A percentile compares a stretch with the other conserved stretches of the same genome.
Conservation (phyloP, 768 basidiomycete species). For the Lactifluus piperatus region DNA sequence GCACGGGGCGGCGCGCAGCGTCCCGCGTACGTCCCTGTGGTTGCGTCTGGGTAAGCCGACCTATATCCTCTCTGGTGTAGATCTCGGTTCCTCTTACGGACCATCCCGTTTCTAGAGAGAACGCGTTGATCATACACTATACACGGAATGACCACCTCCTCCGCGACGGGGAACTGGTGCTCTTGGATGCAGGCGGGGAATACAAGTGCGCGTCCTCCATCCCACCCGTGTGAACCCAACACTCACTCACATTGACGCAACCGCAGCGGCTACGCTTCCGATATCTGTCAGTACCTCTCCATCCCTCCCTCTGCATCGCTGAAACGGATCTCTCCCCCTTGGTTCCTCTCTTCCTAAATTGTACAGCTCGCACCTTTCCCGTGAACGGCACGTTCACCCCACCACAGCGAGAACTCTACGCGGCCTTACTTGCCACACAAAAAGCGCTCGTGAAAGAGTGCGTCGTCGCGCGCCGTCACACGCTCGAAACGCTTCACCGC, state of each 20-base stretch:
- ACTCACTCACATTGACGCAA: constrained; percentile 2
- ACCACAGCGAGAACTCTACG: constrained; percentile 81
- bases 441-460: constrained; percentile 58
- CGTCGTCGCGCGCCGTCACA: constrained; percentile 45
- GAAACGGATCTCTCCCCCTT: not conserved
- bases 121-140: constrained; percentile 90
- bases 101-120: constrained; percentile 41
- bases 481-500: constrained; percentile 70
- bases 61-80: too few relatives aligned
- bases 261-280: constrained; percentile 81
- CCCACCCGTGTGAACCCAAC: not conserved
- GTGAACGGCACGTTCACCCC: constrained; percentile 70
- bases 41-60: constrained; percentile 74
- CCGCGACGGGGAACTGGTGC: constrained; percentile 59
- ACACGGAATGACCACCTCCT: constrained; percentile 82
- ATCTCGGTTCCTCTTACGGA: not conserved
- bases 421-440: constrained; percentile 64
- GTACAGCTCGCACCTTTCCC: constrained; percentile 77
- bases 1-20: constrained; percentile 71
- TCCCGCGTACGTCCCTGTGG: constrained; percentile 95
- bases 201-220: constrained; percentile 50
- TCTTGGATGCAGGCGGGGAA: constrained; percentile 92
- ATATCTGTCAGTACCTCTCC: constrained; percentile 60
- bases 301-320: not conserved
- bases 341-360: not conserved